Evolutionary conservation across 352 stramenopile species (phyloP), one percentile per base, ranked within the genome.

Genomic region (Phytophthora brassicae): DNA sequence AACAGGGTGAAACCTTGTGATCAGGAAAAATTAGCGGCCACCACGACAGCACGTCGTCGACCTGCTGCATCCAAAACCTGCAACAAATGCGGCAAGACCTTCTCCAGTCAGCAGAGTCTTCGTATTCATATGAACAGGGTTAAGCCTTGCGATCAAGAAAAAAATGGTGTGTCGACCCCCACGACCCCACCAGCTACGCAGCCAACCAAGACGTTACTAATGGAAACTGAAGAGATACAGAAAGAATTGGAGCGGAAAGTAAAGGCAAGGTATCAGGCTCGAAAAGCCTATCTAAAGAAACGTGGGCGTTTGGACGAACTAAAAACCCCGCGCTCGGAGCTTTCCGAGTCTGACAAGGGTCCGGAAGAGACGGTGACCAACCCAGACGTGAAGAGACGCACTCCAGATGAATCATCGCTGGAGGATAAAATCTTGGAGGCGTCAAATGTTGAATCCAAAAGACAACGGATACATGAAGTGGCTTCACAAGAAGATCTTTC

Each of bases 251-350:
- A 60, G 14, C 52, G 62, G 23, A 75, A 66, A 47, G 57, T 38
- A 1, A 71, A 46, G 39, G 56, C 67, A 14, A 64, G 57, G 38
- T 63, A 63, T n/a, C 62, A 75, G 23, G 44, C 67, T 16, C 56
- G 67, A 12, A 75, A 65, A 49, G 56, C 67, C 5, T 71, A 75
- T 55, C 14, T 75, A 2, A 71, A 74, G 42, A 67, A 70, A 36
- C 62, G 64, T 29, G 62, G 62, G 4, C 67, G 66, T 12, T 22
- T 74, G 11, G 46, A 36, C 36, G 66, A 74, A 46, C 45, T 71
- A 13, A 56, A 42, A 31, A 35, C 67, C 26, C 44, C 50, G 39
- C 39, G 56, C 19, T 23, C 44, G 6, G 8, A 14, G 6, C 36
- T 33, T 38, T 44, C 24, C 11, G 46, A 47, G 26, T 45, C 45